A percentile compares a stretch with the other conserved stretches of the same genome.
phyloP scores from a whole-genome alignment of 2,329 filamentous ascomycete genomes.

The Diplodia mutila region DNA sequence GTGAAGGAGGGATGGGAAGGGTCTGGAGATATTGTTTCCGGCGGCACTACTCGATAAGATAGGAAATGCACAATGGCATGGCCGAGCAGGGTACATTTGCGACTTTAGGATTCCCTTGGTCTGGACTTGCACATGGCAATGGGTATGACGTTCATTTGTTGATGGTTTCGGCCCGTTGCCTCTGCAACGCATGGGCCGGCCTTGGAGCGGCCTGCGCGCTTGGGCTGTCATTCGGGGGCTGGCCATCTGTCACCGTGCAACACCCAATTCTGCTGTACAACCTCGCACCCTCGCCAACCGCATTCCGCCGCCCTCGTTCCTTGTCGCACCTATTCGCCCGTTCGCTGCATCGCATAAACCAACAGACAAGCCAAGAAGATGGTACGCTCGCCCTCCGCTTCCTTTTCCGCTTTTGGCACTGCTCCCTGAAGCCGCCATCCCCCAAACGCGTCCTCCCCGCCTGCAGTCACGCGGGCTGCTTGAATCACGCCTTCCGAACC shows the following conservation, averaged over 20 bases:
- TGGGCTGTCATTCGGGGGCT: background rate
- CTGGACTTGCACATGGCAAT: background rate
- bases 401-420: conserved; percentile 6
- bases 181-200: conserved; percentile 9
- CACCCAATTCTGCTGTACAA: conserved; percentile 22
- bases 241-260: conserved; percentile 17
- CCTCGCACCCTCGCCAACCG: background rate
- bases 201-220: background rate
- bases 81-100: background rate
- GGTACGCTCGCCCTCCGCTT: conserved; percentile 6
- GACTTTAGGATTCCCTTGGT: background rate
- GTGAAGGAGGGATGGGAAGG: background rate
- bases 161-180: conserved; percentile 2
- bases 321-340: background rate
- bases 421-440: conserved; percentile 21
- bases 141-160: conserved; percentile 11
- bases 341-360: background rate
- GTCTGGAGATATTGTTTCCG: background rate
- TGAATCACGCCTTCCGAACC: background rate
- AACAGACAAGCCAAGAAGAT: conserved; percentile 14
- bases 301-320: background rate
- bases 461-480: background rate
- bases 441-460: conserved; percentile 17
- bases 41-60: background rate
- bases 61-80: background rate